Evolutionary conservation across 2,329 filamentous ascomycete genomes (phyloP).

Genomic region (Penicillium sp.): DNA sequence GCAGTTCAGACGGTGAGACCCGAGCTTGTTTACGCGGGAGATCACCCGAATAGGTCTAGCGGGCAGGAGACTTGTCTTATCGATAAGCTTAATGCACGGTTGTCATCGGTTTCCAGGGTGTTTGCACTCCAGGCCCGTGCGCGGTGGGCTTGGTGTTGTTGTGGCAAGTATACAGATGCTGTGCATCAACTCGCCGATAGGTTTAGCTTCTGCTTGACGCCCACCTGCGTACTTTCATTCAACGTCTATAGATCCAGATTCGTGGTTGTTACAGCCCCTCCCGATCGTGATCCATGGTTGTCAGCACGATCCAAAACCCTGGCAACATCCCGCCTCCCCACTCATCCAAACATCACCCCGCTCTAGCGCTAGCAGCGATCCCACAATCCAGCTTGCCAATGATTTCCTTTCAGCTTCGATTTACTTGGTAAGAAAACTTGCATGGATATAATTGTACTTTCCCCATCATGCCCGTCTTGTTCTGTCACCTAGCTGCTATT

Average conservation of each 20-base stretch:
- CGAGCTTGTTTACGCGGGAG: conserved; percentile 39
- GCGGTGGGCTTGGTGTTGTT: neutral
- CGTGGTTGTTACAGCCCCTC: neutral
- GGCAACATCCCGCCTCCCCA: conserved; percentile 7
- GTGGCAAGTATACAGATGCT: too few species aligned
- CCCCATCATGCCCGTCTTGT: too few species aligned
- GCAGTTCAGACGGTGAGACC: conserved; percentile 35
- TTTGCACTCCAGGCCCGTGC: neutral
- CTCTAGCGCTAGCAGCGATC: neutral
- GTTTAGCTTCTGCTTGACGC: too few species aligned
- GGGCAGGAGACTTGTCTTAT: conserved; percentile 29
- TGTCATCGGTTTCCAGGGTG: conserved; percentile 13
- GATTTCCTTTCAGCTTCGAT: neutral
- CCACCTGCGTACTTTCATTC: neutral
- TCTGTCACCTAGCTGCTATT: neutral
- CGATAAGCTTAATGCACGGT: conserved; percentile 42
- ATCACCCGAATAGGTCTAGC: conserved; percentile 37
- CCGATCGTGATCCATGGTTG: conserved; percentile 3
- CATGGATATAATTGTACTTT: neutral
- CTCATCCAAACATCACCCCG: neutral
- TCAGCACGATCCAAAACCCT: neutral
- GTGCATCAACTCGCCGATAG: too few species aligned
- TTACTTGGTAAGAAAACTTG: rapidly evolving
- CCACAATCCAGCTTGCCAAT: neutral
- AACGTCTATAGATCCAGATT: neutral